A percentile compares a stretch with the other conserved stretches of the same genome.
Evolutionary conservation across 2,329 filamentous ascomycete species (phyloP).

Genomic region (Sporothrix pseudoabietina): DNA sequence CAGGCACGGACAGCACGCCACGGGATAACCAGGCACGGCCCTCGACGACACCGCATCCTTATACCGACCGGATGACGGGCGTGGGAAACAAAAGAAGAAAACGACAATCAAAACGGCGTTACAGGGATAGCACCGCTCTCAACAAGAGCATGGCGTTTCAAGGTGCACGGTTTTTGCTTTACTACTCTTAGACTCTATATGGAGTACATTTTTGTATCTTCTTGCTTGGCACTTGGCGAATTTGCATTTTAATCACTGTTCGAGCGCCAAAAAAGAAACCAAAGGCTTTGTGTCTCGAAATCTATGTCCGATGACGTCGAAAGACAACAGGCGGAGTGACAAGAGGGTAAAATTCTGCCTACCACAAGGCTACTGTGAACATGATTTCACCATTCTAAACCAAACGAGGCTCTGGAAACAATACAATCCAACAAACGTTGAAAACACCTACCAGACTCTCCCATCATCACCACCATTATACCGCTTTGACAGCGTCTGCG

Average conservation of each 20-base stretch:
- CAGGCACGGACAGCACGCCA: not conserved
- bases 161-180: not conserved
- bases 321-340: not conserved
- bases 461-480: not conserved
- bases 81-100: not conserved
- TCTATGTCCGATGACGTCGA: slow-evolving; percentile 1
- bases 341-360: not conserved
- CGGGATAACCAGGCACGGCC: not conserved
- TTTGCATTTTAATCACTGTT: slow-evolving; percentile 2
- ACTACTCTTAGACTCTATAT: not conserved
- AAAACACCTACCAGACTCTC: not conserved
- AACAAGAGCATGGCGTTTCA: slow-evolving; percentile 21
- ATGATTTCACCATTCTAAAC: not conserved
- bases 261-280: not conserved
- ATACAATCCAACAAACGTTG: not conserved
- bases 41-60: not conserved
- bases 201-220: not conserved
- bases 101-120: slow-evolving; percentile 17
- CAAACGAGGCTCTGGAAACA: not conserved
- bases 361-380: not conserved
- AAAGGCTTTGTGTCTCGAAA: not conserved
- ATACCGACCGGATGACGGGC: not conserved
- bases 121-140: slow-evolving; percentile 1
- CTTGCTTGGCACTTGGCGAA: not conserved
- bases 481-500: not conserved